Conservation (phyloP, 176 grass and related monocot species). For the Ampelocalamus luodianensis region DNA sequence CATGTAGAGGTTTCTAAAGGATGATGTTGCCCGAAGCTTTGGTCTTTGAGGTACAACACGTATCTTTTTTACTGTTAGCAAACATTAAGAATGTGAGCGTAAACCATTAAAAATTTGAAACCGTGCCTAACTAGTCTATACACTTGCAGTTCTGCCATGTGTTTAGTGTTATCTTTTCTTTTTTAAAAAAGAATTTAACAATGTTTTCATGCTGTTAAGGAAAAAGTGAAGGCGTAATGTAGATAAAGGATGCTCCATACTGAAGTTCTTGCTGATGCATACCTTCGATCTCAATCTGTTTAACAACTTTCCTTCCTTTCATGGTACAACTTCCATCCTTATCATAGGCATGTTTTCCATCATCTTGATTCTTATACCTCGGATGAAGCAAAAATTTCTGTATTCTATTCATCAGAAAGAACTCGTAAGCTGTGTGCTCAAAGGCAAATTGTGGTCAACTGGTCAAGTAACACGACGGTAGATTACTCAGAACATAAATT, state of each 20-base stretch:
- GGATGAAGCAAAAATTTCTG: conserved; percentile 91
- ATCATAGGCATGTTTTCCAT: conserved; percentile 58
- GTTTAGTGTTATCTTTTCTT: conserved; percentile 5
- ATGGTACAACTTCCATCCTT: conserved; percentile 65
- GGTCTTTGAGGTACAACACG: conserved; percentile 66
- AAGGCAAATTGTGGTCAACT: conserved; percentile 24
- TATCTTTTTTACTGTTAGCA: conserved; percentile 79
- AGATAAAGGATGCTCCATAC: conserved; percentile 17
- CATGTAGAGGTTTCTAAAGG: conserved; percentile 75
- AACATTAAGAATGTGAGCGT: conserved; percentile 25
- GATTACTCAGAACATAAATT: conserved; percentile 23
- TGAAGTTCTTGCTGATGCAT: conserved; percentile 42
- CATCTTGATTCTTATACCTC: conserved; percentile 51
- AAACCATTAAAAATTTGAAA: conserved; percentile 9
- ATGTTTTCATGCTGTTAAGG: background rate
- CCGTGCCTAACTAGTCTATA: background rate
- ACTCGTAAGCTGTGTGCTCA: conserved; percentile 32
- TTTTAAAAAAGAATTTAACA: background rate
- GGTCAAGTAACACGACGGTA: background rate
- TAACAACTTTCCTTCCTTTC: conserved; percentile 77
- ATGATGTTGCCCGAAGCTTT: conserved; percentile 71
- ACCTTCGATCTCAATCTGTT: conserved; percentile 94
- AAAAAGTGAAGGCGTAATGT: background rate
- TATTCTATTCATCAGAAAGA: conserved; percentile 67
- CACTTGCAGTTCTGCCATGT: background rate